These are phyloP conservation scores for Cyclotella distinguenda DNA, from an alignment of 108 stramenopile species.

Conservation along the genomic window DNA sequence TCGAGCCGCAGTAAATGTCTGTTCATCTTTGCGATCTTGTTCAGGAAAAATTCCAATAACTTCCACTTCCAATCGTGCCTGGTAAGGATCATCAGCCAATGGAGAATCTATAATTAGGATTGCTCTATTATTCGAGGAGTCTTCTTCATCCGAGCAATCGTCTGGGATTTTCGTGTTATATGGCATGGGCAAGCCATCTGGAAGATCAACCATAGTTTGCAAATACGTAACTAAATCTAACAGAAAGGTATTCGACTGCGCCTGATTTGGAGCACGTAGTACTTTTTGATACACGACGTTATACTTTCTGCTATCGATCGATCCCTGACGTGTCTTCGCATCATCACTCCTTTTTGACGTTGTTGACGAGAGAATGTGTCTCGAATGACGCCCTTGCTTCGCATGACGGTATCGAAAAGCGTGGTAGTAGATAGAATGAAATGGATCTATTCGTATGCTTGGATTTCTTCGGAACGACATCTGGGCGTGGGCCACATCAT, in stretches of 20 bases:
- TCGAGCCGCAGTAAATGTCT: slow-evolving; percentile 17
- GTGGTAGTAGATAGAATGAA: too few species aligned
- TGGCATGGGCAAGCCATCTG: slow-evolving; percentile 69
- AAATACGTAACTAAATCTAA: slow-evolving; percentile 67
- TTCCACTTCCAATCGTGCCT: slow-evolving; percentile 71
- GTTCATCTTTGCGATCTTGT: slow-evolving; percentile 10
- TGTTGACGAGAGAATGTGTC: slow-evolving; percentile 16
- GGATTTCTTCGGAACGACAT: too few species aligned
- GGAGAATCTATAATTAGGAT: slow-evolving; percentile 72
- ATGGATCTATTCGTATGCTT: too few species aligned
- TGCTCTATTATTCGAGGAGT: slow-evolving; percentile 19
- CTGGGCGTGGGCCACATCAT: too few species aligned
- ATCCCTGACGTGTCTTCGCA: not conserved
- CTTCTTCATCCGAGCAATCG: slow-evolving; percentile 13
- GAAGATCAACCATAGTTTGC: slow-evolving; percentile 61
- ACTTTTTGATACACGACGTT: slow-evolving; percentile 75
- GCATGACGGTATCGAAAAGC: too few species aligned
- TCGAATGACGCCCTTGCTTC: not conserved
- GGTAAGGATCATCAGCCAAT: slow-evolving; percentile 53
- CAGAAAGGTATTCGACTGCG: slow-evolving; percentile 45
- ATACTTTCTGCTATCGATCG: slow-evolving; percentile 6
- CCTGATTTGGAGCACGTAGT: slow-evolving; percentile 38
- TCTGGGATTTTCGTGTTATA: slow-evolving; percentile 51
- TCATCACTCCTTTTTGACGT: not conserved
- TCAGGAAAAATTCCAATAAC: slow-evolving; percentile 73